Evolutionary conservation across 2,329 filamentous ascomycete genomes (phyloP).

Genomic region (Microascus cirrosus): DNA sequence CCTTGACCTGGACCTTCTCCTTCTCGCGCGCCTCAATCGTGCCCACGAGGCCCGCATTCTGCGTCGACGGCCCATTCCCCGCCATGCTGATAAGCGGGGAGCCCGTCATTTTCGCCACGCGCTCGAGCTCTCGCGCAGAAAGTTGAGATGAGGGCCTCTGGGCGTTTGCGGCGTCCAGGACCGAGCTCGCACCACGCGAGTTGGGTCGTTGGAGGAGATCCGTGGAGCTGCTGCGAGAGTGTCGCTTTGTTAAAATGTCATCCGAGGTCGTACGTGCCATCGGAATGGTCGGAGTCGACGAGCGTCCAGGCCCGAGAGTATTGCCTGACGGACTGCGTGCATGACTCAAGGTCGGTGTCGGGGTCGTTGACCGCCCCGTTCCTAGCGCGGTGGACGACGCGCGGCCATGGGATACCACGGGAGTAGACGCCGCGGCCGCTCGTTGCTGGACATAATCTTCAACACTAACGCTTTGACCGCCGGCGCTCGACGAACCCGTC

Average conservation of each 20-base stretch:
- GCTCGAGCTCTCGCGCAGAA: conserved; percentile 81
- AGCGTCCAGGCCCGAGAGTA: conserved; percentile 16
- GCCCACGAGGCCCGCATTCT: conserved; percentile 57
- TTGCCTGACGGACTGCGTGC: conserved; percentile 45
- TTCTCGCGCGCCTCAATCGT: conserved; percentile 72
- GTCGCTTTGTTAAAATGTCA: conserved; percentile 22
- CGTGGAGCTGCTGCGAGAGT: conserved; percentile 27
- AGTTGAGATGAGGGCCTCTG: conserved; percentile 41
- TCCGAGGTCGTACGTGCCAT: conserved; percentile 27
- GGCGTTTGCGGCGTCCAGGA: conserved; percentile 26
- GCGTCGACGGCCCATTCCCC: conserved; percentile 36
- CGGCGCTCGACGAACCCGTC: conserved; percentile 27
- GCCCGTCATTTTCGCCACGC: conserved; percentile 73
- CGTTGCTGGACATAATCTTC: conserved; percentile 80
- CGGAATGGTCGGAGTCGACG: conserved; percentile 30
- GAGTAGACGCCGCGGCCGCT: conserved; percentile 42
- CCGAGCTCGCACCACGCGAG: conserved; percentile 45
- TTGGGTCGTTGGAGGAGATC: conserved; percentile 38
- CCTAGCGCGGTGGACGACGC: neutral
- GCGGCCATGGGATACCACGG: conserved; percentile 24
- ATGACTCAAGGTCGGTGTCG: conserved; percentile 24
- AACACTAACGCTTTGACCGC: conserved; percentile 49
- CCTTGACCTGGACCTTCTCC: conserved; percentile 61
- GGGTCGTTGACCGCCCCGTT: neutral
- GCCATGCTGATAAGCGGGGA: conserved; percentile 61